Conservation (phyloP, 805 yeast genomes). For the Kazachstania africana region DNA sequence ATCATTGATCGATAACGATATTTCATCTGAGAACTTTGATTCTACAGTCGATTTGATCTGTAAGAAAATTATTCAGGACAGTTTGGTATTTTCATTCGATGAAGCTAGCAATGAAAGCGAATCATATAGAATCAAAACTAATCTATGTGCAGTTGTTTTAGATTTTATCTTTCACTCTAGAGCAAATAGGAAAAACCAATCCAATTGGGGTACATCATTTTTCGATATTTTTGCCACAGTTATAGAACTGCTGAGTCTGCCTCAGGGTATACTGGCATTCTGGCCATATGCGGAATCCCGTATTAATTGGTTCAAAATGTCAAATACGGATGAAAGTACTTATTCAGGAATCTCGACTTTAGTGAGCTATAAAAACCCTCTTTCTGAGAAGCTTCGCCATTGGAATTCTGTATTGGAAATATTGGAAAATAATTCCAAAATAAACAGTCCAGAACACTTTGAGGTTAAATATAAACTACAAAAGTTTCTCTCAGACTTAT, state of each 20-base stretch:
- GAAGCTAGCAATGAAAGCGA: no score
- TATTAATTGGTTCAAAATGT: conserved; percentile 20
- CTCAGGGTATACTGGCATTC: conserved; percentile 13
- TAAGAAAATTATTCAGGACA: conserved; percentile 10
- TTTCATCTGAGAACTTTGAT: not conserved
- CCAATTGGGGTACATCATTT: conserved; percentile 14
- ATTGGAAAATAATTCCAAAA: conserved; percentile 8
- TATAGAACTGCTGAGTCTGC: conserved; percentile 17
- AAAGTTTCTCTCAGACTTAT: conserved; percentile 17
- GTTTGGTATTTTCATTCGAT: conserved; percentile 1
- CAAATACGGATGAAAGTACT: conserved; percentile 4
- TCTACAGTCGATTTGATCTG: conserved; percentile 3
- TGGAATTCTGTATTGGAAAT: conserved; percentile 19
- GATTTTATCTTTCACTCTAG: conserved; percentile 19
- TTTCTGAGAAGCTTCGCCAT: conserved; percentile 20
- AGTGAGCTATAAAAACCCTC: conserved; percentile 23
- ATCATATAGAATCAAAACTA: not conserved
- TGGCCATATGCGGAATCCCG: conserved; percentile 24
- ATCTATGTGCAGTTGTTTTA: conserved; percentile 10
- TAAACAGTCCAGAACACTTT: conserved; percentile 15
- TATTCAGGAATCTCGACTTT: conserved; percentile 15
- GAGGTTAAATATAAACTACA: conserved; percentile 15
- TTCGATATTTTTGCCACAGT: conserved; percentile 16
- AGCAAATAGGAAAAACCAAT: conserved; percentile 6
- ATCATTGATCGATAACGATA: not conserved